Evolutionary conservation across 768 basidiomycete genomes (phyloP).

Genomic region (Rhodocollybia butyracea): DNA sequence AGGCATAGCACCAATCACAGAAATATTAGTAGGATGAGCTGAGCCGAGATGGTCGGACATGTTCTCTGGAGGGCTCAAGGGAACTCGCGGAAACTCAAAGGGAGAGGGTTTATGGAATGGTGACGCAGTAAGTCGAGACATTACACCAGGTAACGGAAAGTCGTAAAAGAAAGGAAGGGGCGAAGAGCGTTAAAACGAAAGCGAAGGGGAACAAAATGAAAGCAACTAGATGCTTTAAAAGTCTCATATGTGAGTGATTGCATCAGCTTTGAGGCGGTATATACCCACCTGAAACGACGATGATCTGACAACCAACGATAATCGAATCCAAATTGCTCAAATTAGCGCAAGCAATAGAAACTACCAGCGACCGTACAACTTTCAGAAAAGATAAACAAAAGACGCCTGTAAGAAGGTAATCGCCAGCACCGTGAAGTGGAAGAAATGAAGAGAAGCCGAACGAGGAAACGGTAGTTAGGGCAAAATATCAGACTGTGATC

Average conservation of each 20-base stretch:
- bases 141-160: slow-evolving; percentile 17
- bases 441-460: no score
- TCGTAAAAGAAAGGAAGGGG: slow-evolving; percentile 9
- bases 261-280: slow-evolving; percentile 6
- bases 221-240: slow-evolving; percentile 4
- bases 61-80: slow-evolving; percentile 42
- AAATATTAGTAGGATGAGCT: slow-evolving; percentile 8
- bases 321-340: no score
- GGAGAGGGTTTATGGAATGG: slow-evolving; percentile 44
- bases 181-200: slow-evolving; percentile 6
- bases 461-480: no score
- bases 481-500: no score
- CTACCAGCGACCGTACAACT: no score
- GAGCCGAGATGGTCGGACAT: slow-evolving; percentile 19
- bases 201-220: slow-evolving; percentile 7
- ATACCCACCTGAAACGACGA: slow-evolving; percentile 9
- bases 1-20: slow-evolving; percentile 9
- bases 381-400: no score
- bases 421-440: no score
- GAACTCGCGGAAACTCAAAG: slow-evolving; percentile 40
- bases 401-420: no score
- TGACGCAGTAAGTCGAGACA: slow-evolving; percentile 42
- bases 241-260: slow-evolving; percentile 9
- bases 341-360: no score
- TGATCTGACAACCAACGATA: neutral